phyloP scores from a whole-genome alignment of 2,329 filamentous ascomycete species.

The Aspergillus japonicus region DNA sequence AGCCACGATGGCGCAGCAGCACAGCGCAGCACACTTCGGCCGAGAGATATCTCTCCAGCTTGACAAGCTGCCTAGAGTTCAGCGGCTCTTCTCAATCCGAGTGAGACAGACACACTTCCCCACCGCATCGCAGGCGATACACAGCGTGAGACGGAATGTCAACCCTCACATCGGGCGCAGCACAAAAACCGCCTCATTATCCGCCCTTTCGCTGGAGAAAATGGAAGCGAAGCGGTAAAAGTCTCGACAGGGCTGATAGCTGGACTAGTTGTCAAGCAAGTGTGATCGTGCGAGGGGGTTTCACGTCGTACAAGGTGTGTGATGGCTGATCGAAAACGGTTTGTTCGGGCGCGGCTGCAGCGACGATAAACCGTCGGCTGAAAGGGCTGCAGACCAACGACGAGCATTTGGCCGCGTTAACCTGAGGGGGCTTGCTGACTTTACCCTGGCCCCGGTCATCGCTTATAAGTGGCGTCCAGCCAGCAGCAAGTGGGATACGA shows the following conservation, averaged over 20 bases:
- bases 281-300: not conserved
- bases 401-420: not conserved
- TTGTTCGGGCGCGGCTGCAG: not conserved
- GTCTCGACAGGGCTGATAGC: too few relatives aligned
- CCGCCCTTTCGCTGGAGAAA: not conserved
- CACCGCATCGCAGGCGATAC: not conserved
- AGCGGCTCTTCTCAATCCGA: not conserved
- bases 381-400: not conserved
- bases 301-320: not conserved
- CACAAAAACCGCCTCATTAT: not conserved
- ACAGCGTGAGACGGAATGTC: not conserved
- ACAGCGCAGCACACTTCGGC: not conserved
- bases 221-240: not conserved
- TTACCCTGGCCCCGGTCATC: not conserved
- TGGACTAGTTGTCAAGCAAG: not conserved
- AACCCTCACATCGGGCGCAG: not conserved
- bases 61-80: not conserved
- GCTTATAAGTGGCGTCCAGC: not conserved
- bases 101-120: not conserved
- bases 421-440: not conserved
- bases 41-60: not conserved
- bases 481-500: not conserved
- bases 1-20: not conserved
- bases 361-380: not conserved
- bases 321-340: not conserved